Conservation (phyloP, 495 filamentous ascomycete genomes). For the Penicillium canariense region DNA sequence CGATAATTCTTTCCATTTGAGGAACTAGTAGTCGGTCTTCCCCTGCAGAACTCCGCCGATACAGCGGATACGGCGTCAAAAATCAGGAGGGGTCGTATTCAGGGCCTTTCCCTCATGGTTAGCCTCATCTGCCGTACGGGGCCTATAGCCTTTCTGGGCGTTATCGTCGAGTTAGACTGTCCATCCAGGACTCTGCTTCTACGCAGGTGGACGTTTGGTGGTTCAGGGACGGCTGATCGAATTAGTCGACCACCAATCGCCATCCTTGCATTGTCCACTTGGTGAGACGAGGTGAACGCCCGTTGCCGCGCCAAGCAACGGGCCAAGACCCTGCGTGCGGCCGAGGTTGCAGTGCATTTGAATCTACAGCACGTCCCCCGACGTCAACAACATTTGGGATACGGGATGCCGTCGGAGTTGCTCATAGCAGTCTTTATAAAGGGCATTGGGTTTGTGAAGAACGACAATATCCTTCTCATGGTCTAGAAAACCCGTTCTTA, state of each 20-base stretch:
- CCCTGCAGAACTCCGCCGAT: too few species aligned
- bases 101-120: too few species aligned
- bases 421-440: neutral
- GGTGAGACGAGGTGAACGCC: neutral
- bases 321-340: slow-evolving; percentile 13
- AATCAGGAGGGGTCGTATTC: too few species aligned
- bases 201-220: neutral
- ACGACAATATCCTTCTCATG: neutral
- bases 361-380: neutral
- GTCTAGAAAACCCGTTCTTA: neutral
- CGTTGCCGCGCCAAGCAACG: slow-evolving; percentile 18
- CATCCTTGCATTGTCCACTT: neutral
- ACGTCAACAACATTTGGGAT: neutral
- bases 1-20: too few species aligned
- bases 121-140: neutral
- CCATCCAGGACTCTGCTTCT: neutral
- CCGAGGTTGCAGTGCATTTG: slow-evolving; percentile 16
- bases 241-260: neutral
- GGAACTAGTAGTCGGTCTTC: too few species aligned
- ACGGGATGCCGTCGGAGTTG: neutral
- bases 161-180: neutral
- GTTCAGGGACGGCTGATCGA: slow-evolving; percentile 1
- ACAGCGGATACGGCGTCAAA: too few species aligned
- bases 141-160: neutral
- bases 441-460: neutral